Evolutionary conservation across 169 alveolate genomes (phyloP), one percentile per base, ranked within the genome.

Genomic region (Plasmodium coatneyi): DNA sequence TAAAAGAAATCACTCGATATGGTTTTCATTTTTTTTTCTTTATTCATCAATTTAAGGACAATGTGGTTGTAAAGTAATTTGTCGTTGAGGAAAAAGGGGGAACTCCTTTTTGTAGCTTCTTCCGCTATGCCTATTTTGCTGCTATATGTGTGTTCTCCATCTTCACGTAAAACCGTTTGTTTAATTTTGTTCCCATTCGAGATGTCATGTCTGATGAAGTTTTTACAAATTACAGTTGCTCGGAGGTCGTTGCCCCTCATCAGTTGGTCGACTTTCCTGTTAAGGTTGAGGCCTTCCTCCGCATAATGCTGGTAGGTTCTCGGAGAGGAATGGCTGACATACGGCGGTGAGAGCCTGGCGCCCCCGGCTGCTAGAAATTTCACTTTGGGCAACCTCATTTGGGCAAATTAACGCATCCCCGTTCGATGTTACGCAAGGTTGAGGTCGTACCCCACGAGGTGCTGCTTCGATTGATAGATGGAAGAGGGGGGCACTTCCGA

Each of bases 1-100:
- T 84, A 72, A 52, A 84, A 84, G 82, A 84, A 84, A 84, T 84
- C 86, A 41, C 34, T 30, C 32, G 93, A 74, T 30, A 84, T 84
- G 46, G 25, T 32, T 39, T 46, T 49, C 16, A 9, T n/a, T 16
- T 72, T 84, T 56, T 74, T 72, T 49, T 74, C 71, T 19, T 43
- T 52, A 28, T 52, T 46, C 32, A 14, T 49, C 54, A 84, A 22
- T 84, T 84, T 84, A 34, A 22, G 32, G 5, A 25, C 46, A 12
- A 84, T 46, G 70, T 84, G 12, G 3, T 74, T 84, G 66, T 72
- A 84, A 74, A 84, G 49, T 84, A 84, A 84, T n/a, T 52, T 43
- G 34, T 84, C 93, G 43, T 84, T 84, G 14, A 34, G 66, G 25
- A 84, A 84, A 84, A 84, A 74, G 12, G 76, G 36, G 76, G 5